Percentiles rank a stretch among this genome's conserved stretches.
These are phyloP conservation scores for Kodamaea lidongshanica DNA, from an alignment of 805 yeast species.

Conservation along the genomic window DNA sequence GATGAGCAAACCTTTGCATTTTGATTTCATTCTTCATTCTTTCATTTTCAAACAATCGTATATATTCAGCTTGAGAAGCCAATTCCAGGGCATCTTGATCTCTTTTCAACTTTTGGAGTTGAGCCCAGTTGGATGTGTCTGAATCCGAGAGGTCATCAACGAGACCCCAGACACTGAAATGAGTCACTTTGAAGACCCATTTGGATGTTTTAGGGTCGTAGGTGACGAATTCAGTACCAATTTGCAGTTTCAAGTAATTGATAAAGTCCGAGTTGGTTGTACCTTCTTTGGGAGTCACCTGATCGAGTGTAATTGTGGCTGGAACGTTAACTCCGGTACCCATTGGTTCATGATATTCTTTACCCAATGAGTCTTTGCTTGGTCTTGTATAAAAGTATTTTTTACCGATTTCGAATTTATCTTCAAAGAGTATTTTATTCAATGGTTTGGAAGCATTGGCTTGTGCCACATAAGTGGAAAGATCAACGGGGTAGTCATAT, in stretches of 20 bases:
- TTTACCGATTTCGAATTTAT: constrained; percentile 33
- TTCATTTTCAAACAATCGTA: constrained; percentile 26
- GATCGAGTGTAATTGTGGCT: constrained; percentile 63
- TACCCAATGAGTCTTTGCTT: constrained; percentile 16
- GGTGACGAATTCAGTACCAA: constrained; percentile 73
- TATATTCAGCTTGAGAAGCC: constrained; percentile 27
- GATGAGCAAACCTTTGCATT: constrained; percentile 25
- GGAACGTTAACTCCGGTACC: constrained; percentile 75
- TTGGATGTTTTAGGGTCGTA: constrained; percentile 69
- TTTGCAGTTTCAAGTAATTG: constrained; percentile 43
- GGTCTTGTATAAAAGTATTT: constrained; percentile 7
- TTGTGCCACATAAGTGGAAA: constrained; percentile 44
- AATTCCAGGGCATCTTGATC: constrained; percentile 38
- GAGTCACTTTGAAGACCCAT: constrained; percentile 81
- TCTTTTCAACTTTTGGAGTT: constrained; percentile 30
- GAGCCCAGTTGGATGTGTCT: constrained; percentile 15
- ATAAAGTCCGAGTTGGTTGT: constrained; percentile 44
- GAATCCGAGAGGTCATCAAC: constrained; percentile 55
- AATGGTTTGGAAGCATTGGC: constrained; percentile 30
- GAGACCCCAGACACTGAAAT: constrained; percentile 93
- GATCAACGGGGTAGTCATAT: constrained; percentile 63
- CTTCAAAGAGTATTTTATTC: constrained; percentile 37
- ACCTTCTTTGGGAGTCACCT: constrained; percentile 46
- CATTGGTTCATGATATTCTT: constrained; percentile 44
- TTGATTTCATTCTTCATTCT: constrained; percentile 28